Evolutionary conservation across 2,329 filamentous ascomycete genomes (phyloP).

Genomic region (Apiospora sp.): DNA sequence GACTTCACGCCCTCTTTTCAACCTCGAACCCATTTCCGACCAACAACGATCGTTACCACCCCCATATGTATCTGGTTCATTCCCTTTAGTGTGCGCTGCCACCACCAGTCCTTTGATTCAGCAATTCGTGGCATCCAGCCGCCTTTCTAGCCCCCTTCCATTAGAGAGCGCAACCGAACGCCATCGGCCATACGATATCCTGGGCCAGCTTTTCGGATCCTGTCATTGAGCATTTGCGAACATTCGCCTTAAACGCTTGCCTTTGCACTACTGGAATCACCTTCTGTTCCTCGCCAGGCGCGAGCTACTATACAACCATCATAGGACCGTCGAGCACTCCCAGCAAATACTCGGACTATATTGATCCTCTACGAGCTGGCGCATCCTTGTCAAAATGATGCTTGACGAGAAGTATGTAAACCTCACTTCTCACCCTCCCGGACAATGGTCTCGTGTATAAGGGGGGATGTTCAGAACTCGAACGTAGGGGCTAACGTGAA

Average conservation of each 20-base stretch:
- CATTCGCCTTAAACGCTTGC: neutral
- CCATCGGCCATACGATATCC: constrained; percentile 1
- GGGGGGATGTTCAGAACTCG: constrained; percentile 14
- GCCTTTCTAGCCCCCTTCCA: constrained; percentile 15
- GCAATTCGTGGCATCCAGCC: neutral
- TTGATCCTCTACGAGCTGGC: neutral
- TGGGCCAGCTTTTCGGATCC: neutral
- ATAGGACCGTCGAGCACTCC: constrained; percentile 24
- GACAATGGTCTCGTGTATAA: constrained; percentile 7
- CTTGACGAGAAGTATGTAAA: constrained; percentile 55
- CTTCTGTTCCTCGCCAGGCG: constrained; percentile 38
- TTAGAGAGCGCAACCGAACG: constrained; percentile 13
- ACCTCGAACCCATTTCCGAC: neutral
- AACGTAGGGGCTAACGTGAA: constrained; percentile 41
- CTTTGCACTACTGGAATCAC: neutral
- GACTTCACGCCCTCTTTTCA: constrained; percentile 3
- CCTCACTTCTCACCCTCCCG: constrained; percentile 5
- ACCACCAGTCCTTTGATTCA: constrained; percentile 14
- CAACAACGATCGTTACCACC: constrained; percentile 12
- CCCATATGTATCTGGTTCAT: constrained; percentile 4
- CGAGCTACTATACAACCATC: constrained; percentile 35
- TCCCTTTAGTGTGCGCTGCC: constrained; percentile 19
- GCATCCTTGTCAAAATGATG: constrained; percentile 45
- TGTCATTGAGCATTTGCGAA: neutral
- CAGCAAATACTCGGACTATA: constrained; percentile 9